Evolutionary conservation across 345 rosid species (phyloP).

Genomic region (Pistacia vera): DNA sequence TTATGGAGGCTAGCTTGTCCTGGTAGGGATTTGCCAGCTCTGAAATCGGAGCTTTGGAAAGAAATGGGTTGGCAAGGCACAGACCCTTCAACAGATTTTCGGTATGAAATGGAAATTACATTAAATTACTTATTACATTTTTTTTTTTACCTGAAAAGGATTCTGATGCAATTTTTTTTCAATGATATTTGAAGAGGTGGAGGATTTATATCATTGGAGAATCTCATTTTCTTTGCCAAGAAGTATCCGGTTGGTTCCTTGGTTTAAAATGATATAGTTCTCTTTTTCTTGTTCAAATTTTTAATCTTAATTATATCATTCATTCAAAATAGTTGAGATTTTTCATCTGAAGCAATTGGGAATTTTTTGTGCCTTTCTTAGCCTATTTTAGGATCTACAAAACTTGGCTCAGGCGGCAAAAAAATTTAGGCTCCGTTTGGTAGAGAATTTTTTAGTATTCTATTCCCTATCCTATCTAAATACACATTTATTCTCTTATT

Average conservation of each 20-base stretch:
- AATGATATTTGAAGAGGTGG: slow-evolving; percentile 68
- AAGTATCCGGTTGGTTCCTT: slow-evolving; percentile 74
- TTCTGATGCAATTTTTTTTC: slow-evolving; percentile 19
- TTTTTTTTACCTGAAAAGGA: background rate
- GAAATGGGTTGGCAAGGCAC: slow-evolving; percentile 99
- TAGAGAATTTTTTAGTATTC: too few relatives aligned
- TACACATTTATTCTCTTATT: too few relatives aligned
- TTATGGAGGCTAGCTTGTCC: slow-evolving; percentile 93
- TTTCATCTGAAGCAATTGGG: slow-evolving; percentile 1
- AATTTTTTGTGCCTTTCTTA: background rate
- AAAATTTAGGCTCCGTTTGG: background rate
- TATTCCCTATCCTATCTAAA: too few relatives aligned
- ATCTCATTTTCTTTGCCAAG: slow-evolving; percentile 79
- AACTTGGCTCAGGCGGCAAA: background rate
- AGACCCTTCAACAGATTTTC: slow-evolving; percentile 96
- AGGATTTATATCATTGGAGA: slow-evolving; percentile 92
- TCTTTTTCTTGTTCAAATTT: background rate
- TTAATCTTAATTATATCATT: too few relatives aligned
- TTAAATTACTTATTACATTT: background rate
- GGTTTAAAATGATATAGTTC: slow-evolving; percentile 11
- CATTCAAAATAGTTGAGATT: background rate
- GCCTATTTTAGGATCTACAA: background rate
- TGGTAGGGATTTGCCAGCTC: slow-evolving; percentile 76
- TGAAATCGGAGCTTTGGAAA: slow-evolving; percentile 94
- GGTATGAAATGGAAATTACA: slow-evolving; percentile 46